A percentile compares a stretch with the other conserved stretches of the same genome.
These are phyloP conservation scores for Penicillium ucsense DNA, from an alignment of 495 filamentous ascomycete species.

Conservation along the genomic window DNA sequence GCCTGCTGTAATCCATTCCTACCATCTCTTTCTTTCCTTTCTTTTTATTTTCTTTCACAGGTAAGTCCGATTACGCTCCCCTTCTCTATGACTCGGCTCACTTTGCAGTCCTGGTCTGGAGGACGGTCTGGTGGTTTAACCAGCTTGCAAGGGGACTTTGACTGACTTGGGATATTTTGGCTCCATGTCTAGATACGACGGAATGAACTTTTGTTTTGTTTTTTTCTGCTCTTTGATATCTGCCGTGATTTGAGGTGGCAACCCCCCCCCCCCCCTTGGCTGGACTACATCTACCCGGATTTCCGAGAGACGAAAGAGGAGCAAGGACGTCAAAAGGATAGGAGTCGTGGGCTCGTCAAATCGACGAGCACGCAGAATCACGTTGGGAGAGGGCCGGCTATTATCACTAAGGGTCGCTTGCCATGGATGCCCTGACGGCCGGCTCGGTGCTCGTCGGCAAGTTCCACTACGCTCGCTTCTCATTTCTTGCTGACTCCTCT, in stretches of 20 bases:
- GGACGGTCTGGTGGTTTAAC: no score
- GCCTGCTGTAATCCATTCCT: slow-evolving; percentile 28
- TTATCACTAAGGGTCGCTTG: no score
- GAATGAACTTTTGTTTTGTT: slow-evolving; percentile 21
- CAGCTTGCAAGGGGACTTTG: neutral
- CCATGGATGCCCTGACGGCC: no score
- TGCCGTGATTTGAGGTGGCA: slow-evolving; percentile 6
- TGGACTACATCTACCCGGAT: slow-evolving; percentile 9
- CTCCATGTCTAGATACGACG: slow-evolving; percentile 16
- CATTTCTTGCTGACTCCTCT: no score
- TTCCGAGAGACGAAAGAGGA: slow-evolving; percentile 1
- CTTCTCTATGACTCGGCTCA: no score
- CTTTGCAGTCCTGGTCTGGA: no score
- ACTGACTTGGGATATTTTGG: neutral
- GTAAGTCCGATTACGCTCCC: slow-evolving; percentile 7
- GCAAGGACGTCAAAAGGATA: neutral
- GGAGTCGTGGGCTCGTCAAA: neutral
- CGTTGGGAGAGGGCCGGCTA: no score
- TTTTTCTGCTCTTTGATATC: slow-evolving; percentile 1
- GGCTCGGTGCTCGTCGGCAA: no score
- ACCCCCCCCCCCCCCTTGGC: slow-evolving; percentile 2
- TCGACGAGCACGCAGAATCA: no score
- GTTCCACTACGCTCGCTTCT: no score
- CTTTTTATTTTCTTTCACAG: slow-evolving; percentile 10
- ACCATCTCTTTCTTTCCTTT: neutral